A percentile compares a stretch with the other conserved stretches of the same genome.
Conservation (phyloP, 2,329 filamentous ascomycete species). For the Botryotinia narcissicola region DNA sequence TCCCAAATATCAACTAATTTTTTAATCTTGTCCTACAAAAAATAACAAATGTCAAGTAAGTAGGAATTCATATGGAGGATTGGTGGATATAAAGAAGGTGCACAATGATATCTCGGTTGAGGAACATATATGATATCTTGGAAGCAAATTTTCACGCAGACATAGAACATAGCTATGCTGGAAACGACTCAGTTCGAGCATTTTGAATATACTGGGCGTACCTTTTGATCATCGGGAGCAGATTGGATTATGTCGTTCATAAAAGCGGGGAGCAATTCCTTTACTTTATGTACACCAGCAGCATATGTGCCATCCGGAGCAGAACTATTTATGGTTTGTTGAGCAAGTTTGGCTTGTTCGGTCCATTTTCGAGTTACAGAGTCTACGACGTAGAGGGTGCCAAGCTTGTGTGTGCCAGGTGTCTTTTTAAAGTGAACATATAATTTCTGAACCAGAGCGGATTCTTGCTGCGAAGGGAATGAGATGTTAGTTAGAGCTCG, state of each 20-base stretch:
- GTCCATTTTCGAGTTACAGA: constrained; percentile 99
- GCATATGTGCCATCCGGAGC: constrained; percentile 91
- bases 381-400: constrained; percentile 99
- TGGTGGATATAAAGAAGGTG: constrained; percentile 17
- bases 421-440: constrained; percentile 97
- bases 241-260: constrained; percentile 93
- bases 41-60: constrained; percentile 47
- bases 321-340: constrained; percentile 75
- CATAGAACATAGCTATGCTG: constrained; percentile 20
- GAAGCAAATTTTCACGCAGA: constrained; percentile 30
- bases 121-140: constrained; percentile 25
- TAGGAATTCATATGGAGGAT: constrained; percentile 36
- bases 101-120: constrained; percentile 14
- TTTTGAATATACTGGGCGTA: constrained; percentile 56
- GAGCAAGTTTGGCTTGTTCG: constrained; percentile 85
- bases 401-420: constrained; percentile 92
- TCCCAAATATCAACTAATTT: constrained; percentile 99
- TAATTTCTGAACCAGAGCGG: constrained; percentile 90
- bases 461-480: constrained; percentile 64
- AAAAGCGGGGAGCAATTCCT: constrained; percentile 85
- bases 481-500: constrained; percentile 23
- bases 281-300: constrained; percentile 93
- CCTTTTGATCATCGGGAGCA: constrained; percentile 93
- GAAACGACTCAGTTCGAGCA: constrained; percentile 29
- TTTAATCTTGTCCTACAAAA: constrained; percentile 84